phyloP scores from a whole-genome alignment of 163 green algal genomes.

The Prototheca stagnorum region DNA sequence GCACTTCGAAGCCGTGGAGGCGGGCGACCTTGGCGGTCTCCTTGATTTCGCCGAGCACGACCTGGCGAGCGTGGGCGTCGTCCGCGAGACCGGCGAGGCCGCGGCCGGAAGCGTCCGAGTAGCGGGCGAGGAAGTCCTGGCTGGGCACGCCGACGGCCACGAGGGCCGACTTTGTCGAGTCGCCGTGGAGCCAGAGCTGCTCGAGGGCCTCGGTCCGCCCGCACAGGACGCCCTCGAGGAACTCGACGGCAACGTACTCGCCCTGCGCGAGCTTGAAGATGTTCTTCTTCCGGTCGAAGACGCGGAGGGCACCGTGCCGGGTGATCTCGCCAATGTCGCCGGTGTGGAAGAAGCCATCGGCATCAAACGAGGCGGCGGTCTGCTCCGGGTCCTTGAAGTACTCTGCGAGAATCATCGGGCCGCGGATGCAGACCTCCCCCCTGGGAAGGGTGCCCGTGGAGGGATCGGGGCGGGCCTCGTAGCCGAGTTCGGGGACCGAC shows the following conservation, averaged over 20 bases:
- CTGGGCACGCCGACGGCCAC: conserved; percentile 27
- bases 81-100: conserved; percentile 23
- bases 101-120: not conserved
- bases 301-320: conserved; percentile 51
- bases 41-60: conserved; percentile 31
- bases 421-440: conserved; percentile 66
- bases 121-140: not conserved
- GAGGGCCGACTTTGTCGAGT: conserved; percentile 55
- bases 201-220: conserved; percentile 53
- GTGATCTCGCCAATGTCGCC: conserved; percentile 48
- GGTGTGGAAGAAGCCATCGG: conserved; percentile 73
- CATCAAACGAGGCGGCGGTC: conserved; percentile 48
- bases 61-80: conserved; percentile 15
- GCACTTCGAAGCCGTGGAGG: conserved; percentile 65
- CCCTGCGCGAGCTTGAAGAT: conserved; percentile 61
- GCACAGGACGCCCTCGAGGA: conserved; percentile 81
- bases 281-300: conserved; percentile 94
- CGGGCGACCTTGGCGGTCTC: conserved; percentile 29
- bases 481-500: conserved; percentile 83
- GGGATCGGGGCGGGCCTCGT: conserved; percentile 44
- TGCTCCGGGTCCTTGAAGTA: conserved; percentile 78
- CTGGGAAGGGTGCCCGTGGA: no score
- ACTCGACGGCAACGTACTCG: conserved; percentile 94
- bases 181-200: conserved; percentile 52
- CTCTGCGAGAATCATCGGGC: conserved; percentile 58